phyloP scores from a whole-genome alignment of 1,284 basidiomycete species.

The Omphalotus olearius region DNA sequence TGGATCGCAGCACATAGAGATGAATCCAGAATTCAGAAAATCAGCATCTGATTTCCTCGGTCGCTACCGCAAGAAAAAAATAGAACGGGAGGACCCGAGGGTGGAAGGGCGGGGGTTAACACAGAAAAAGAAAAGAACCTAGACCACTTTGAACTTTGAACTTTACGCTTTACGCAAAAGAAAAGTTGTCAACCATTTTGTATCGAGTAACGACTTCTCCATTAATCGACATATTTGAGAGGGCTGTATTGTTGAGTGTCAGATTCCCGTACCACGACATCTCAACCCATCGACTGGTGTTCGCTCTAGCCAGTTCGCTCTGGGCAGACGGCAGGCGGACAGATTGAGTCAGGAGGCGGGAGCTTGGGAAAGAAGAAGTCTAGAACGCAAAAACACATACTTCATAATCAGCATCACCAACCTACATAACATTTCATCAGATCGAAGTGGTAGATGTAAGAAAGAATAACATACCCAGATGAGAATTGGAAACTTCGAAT shows the following conservation, averaged over 20 bases:
- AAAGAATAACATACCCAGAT: neutral
- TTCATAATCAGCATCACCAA: conserved; percentile 35
- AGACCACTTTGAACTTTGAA: too few relatives aligned
- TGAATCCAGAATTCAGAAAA: too few relatives aligned
- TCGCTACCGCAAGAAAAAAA: too few relatives aligned
- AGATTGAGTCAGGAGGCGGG: too few relatives aligned
- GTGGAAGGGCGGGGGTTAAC: too few relatives aligned
- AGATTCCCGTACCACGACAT: conserved; percentile 34
- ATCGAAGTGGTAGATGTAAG: neutral
- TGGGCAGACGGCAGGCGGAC: conserved; percentile 9
- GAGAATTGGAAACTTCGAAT: conserved; percentile 20
- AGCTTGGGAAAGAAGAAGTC: too few relatives aligned
- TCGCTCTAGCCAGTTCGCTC: conserved; percentile 35
- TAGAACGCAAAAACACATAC: conserved; percentile 15
- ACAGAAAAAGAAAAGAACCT: too few relatives aligned
- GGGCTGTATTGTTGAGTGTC: conserved; percentile 27
- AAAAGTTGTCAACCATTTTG: conserved; percentile 32
- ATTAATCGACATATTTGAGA: conserved; percentile 30
- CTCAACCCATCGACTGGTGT: conserved; percentile 28
- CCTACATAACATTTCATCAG: conserved; percentile 28
- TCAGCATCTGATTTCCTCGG: too few relatives aligned
- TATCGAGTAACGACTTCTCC: conserved; percentile 28
- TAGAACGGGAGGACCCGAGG: too few relatives aligned
- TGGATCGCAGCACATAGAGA: too few relatives aligned
- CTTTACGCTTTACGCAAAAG: conserved; percentile 28